Evolutionary conservation across 164 flowering plant species (phyloP).

Genomic region (Tetracentron sinense): DNA sequence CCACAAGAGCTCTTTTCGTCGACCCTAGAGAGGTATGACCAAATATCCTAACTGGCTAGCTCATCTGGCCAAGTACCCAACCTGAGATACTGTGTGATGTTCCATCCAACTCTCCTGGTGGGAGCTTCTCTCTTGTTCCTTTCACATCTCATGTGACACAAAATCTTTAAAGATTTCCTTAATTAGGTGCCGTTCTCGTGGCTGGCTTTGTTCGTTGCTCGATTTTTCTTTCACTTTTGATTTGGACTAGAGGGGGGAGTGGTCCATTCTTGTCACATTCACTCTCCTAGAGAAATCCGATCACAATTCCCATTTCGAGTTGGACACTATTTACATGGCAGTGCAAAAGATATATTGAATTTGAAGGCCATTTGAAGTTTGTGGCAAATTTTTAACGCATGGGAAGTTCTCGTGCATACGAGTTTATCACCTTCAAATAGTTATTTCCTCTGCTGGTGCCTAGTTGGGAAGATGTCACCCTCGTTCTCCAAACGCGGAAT

Average conservation of each 20-base stretch:
- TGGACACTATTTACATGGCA: background rate
- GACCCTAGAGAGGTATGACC: constrained; percentile 52
- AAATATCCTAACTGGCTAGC: too few relatives aligned
- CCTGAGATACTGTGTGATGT: too few relatives aligned
- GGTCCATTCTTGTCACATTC: background rate
- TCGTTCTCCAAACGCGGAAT: too few relatives aligned
- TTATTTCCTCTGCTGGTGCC: too few relatives aligned
- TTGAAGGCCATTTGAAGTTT: too few relatives aligned
- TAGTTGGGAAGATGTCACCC: background rate
- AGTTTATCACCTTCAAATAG: too few relatives aligned
- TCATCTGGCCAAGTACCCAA: too few relatives aligned
- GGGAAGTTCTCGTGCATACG: too few relatives aligned
- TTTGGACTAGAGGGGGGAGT: background rate
- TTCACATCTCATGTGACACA: constrained; percentile 4
- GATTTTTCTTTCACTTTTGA: background rate
- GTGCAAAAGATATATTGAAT: too few relatives aligned
- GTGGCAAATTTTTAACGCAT: too few relatives aligned
- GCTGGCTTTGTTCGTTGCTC: background rate
- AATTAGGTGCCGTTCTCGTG: constrained; percentile 7
- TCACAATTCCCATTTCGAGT: background rate
- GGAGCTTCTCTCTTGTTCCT: constrained; percentile 5
- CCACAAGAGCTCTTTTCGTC: constrained; percentile 35
- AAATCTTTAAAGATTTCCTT: constrained; percentile 3
- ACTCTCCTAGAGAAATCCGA: background rate
- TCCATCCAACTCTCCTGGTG: too few relatives aligned